Percentiles rank a stretch among this genome's conserved stretches.
Conservation (phyloP, 371 early-diverging fungal species). For the Batkoa obscura region DNA sequence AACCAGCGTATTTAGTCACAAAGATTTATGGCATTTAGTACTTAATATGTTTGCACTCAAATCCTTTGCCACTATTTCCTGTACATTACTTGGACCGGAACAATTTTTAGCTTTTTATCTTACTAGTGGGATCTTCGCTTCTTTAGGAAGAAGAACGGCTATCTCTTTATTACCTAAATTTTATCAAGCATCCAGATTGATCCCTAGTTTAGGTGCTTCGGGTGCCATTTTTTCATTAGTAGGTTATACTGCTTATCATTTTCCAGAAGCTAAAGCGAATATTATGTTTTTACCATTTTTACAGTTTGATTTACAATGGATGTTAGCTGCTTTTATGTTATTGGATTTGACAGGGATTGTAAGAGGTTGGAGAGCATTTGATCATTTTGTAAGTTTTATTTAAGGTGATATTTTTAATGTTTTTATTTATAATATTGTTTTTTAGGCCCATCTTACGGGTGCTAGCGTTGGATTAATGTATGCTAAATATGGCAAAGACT, state of each 20-base stretch:
- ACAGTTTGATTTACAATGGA: constrained; percentile 34
- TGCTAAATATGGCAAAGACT: not conserved
- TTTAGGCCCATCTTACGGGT: not conserved
- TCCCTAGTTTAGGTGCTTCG: constrained; percentile 58
- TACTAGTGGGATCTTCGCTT: constrained; percentile 34
- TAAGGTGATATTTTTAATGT: not conserved
- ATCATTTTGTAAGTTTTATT: constrained; percentile 34
- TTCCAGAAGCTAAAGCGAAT: constrained; percentile 36
- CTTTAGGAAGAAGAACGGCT: constrained; percentile 14
- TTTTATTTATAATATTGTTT: not conserved
- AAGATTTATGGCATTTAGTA: constrained; percentile 32
- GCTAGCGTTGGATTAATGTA: not conserved
- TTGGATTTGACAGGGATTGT: constrained; percentile 39
- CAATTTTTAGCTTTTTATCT: constrained; percentile 64
- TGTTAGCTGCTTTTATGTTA: constrained; percentile 32
- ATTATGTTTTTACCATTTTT: constrained; percentile 55
- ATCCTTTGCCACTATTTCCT: constrained; percentile 26
- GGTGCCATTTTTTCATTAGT: constrained; percentile 55
- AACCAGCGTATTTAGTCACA: constrained; percentile 43
- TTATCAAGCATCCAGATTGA: constrained; percentile 21
- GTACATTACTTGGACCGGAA: constrained; percentile 25
- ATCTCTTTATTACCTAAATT: constrained; percentile 12
- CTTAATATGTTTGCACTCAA: constrained; percentile 49
- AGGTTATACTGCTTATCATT: constrained; percentile 26
- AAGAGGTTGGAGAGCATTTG: constrained; percentile 34